phyloP scores from a whole-genome alignment of 2,329 filamentous ascomycete genomes.

The Tricladium varicosporioides region DNA sequence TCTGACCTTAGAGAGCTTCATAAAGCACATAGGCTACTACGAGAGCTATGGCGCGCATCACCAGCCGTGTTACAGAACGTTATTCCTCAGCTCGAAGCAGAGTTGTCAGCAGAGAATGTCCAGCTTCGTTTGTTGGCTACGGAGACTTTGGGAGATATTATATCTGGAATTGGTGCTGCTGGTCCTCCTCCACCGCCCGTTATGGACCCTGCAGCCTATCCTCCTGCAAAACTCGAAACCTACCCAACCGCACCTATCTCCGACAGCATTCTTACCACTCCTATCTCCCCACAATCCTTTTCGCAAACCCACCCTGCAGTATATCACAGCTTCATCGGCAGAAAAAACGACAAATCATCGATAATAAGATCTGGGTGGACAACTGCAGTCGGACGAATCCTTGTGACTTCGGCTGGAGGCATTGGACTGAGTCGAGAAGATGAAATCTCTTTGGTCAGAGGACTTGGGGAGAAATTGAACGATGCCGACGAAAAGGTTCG shows the following conservation, averaged over 20 bases:
- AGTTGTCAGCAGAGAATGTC: constrained; percentile 85
- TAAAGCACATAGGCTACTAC: constrained; percentile 85
- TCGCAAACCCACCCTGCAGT: constrained; percentile 74
- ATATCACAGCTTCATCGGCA: constrained; percentile 81
- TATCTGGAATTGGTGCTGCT: constrained; percentile 87
- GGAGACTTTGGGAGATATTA: constrained; percentile 92
- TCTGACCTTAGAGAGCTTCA: constrained; percentile 83
- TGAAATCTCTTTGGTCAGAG: constrained; percentile 70
- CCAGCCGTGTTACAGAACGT: constrained; percentile 89
- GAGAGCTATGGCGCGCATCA: constrained; percentile 91
- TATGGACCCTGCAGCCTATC: constrained; percentile 81
- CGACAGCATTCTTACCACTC: constrained; percentile 68
- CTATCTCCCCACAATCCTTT: constrained; percentile 86
- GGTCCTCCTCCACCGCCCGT: constrained; percentile 71
- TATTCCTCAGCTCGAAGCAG: constrained; percentile 88
- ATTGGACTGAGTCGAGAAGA: constrained; percentile 85
- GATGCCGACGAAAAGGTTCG: constrained; percentile 92
- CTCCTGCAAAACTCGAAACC: constrained; percentile 66
- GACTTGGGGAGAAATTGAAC: constrained; percentile 75
- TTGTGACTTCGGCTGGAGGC: constrained; percentile 87
- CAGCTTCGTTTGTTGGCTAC: constrained; percentile 85
- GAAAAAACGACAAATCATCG: constrained; percentile 82
- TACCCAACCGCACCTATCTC: constrained; percentile 53
- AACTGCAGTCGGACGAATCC: constrained; percentile 76
- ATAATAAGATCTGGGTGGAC: constrained; percentile 85